Base-by-base conservation (phyloP, 495 filamentous ascomycete species). In the Penicillium parvum region DNA sequence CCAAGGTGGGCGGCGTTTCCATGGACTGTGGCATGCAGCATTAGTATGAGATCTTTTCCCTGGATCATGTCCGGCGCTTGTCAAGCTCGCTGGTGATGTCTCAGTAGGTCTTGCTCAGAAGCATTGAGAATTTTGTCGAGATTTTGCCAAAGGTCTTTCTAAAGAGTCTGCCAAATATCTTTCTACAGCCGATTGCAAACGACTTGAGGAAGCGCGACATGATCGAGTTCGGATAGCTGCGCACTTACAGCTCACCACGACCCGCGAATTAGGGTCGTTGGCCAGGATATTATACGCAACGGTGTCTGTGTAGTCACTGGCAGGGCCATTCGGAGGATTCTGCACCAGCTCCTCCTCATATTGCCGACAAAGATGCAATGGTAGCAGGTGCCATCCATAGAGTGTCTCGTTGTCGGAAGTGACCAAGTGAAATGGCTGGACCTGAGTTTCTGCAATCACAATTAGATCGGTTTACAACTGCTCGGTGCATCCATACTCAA, bases 351-450 rank as follows among this genome's bases (percentile, higher is more conserved):
- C 52, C 10, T 68, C 47, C 25, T 81, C 76, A 47, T 78, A 67
- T 10, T 66, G 55, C 12, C 45, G 63, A 39, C 77, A 81, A 14
- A 76, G 57, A 36, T 75, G 69, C 21, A 82, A 48, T 4, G 80
- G 80, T 25, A 83, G 51, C 10, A 83, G 60, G 50, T 83, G 80
- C 80, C 80, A 84, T 20, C 71, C 72, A 38, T 81, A 79, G 10
- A 84, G 61, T 0, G 61, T 69, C 54, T 78, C 74, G 20, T 79
- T 77, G 43, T 84, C 80, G 1, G 74, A 59, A 3, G 80, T 82
- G 16, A 43, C 50, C 35, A 83, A 41, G 42, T 70, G 63, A 55
- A 83, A 83, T 3, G 77, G 74, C 32, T 77, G 72, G 21, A 82
- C 78, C 51, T 84, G 80, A 32, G 77, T 79, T 50, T 74, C 74